A percentile compares a stretch with the other conserved stretches of the same genome.
Conservation (phyloP, 1,284 basidiomycete species). For the Marasmius fiardii region DNA sequence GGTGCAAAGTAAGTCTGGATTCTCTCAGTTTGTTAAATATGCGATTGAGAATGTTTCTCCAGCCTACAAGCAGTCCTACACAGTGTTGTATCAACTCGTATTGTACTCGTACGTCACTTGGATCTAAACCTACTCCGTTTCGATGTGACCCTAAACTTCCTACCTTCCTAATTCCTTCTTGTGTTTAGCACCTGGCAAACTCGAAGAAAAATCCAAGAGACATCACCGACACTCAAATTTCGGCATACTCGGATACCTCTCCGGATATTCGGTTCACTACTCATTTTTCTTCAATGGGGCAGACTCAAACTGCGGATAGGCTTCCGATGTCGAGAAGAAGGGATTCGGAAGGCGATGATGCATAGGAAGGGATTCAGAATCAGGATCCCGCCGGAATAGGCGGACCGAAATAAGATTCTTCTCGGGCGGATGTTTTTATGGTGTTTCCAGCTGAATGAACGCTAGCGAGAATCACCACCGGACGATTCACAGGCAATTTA, state of each 20-base stretch:
- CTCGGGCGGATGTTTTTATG: too few species aligned
- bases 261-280: conserved; percentile 5
- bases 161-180: background rate
- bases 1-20: conserved; percentile 16
- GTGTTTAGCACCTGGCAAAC: conserved; percentile 6
- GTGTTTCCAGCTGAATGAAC: too few species aligned
- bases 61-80: conserved; percentile 20
- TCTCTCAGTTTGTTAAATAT: background rate
- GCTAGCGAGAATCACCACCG: too few species aligned
- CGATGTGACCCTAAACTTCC: background rate
- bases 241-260: background rate
- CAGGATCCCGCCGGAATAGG: too few species aligned
- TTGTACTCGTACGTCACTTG: conserved; percentile 18
- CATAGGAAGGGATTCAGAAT: too few species aligned
- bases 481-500: too few species aligned
- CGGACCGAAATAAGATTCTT: too few species aligned
- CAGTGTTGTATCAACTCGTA: conserved; percentile 20
- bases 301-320: background rate
- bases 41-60: background rate
- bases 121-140: too few species aligned
- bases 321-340: background rate
- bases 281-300: too few species aligned
- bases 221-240: conserved; percentile 6
- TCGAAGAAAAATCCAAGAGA: conserved; percentile 7
- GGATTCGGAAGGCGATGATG: too few species aligned